Percentiles rank a stretch among this genome's conserved stretches.
These are phyloP conservation scores for Grammothele lineata DNA, from an alignment of 768 basidiomycete species.

Conservation along the genomic window DNA sequence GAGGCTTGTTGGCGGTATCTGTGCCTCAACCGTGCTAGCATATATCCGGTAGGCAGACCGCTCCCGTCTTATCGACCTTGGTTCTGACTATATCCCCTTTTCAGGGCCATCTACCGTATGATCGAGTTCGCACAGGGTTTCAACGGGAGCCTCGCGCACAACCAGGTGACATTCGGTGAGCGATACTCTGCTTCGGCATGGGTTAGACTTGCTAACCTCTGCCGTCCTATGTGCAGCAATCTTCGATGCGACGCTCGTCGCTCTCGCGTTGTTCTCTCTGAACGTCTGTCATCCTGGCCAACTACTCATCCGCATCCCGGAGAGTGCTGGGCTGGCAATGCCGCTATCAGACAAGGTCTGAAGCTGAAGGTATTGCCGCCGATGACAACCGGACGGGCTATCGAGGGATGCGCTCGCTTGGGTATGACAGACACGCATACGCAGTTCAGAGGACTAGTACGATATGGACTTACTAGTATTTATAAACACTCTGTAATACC, in stretches of 20 bases:
- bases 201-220: too few relatives aligned
- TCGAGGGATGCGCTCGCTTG: too few relatives aligned
- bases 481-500: too few relatives aligned
- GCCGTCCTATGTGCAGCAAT: constrained; percentile 29
- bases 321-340: background rate
- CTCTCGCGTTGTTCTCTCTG: constrained; percentile 37
- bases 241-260: constrained; percentile 43
- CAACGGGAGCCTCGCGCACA: constrained; percentile 43
- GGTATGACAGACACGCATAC: too few relatives aligned
- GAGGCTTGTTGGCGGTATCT: constrained; percentile 18
- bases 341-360: too few relatives aligned
- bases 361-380: too few relatives aligned
- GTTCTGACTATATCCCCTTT: constrained; percentile 1
- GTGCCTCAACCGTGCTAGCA: constrained; percentile 18
- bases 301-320: constrained; percentile 13
- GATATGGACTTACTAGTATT: too few relatives aligned
- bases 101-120: constrained; percentile 46
- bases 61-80: constrained; percentile 6
- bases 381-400: too few relatives aligned
- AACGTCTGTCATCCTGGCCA: constrained; percentile 42
- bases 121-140: constrained; percentile 46
- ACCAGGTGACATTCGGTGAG: constrained; percentile 42
- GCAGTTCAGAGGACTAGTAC: too few relatives aligned
- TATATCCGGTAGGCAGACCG: constrained; percentile 24
- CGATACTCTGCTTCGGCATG: background rate